A percentile compares a stretch with the other conserved stretches of the same genome.
Conservation (phyloP, 1,139 yeast species). For the Pichia norvegensis region DNA sequence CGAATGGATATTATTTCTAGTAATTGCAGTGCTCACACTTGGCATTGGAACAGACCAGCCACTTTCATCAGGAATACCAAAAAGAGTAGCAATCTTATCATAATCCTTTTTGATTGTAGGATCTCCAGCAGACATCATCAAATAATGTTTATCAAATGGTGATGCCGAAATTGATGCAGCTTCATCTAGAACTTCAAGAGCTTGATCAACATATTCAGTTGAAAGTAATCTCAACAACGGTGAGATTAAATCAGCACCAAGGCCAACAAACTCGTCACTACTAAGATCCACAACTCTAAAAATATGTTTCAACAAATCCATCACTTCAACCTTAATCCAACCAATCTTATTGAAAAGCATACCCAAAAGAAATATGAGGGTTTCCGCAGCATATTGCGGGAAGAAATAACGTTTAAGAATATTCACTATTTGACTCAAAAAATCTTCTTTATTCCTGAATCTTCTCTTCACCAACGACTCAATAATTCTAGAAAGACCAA, state of each 20-base stretch:
- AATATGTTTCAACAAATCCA: constrained; percentile 64
- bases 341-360: constrained; percentile 64
- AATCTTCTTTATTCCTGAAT: constrained; percentile 84
- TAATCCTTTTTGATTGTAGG: constrained; percentile 69
- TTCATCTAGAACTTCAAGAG: constrained; percentile 83
- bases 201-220: constrained; percentile 83
- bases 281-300: constrained; percentile 73
- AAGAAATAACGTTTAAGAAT: constrained; percentile 62
- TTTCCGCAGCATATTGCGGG: constrained; percentile 67
- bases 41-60: constrained; percentile 99
- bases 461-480: constrained; percentile 69
- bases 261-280: constrained; percentile 73
- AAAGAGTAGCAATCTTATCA: constrained; percentile 79
- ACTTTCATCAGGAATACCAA: constrained; percentile 93
- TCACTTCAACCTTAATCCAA: constrained; percentile 76
- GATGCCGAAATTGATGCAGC: constrained; percentile 83
- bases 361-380: constrained; percentile 69
- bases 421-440: constrained; percentile 69
- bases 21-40: constrained; percentile 75
- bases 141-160: constrained; percentile 80
- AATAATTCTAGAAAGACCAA: constrained; percentile 63
- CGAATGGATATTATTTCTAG: constrained; percentile 90
- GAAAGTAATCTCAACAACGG: constrained; percentile 76
- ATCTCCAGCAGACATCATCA: constrained; percentile 87
- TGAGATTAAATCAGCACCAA: constrained; percentile 91